Conservation (phyloP, 805 yeast genomes). For the Starmerella kuoi region DNA sequence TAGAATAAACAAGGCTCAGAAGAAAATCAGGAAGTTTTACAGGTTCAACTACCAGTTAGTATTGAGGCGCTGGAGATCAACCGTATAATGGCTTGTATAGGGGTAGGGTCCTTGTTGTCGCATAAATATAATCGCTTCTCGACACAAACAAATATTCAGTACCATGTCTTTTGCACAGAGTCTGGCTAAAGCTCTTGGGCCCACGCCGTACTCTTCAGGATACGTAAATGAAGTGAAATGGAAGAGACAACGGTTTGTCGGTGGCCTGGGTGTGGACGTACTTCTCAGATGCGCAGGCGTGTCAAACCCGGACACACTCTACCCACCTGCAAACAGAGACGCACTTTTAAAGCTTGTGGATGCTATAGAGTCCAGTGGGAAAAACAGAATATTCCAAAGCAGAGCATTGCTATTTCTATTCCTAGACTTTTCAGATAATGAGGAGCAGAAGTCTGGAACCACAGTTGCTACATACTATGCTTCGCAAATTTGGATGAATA, state of each 20-base stretch:
- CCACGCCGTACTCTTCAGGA: constrained; percentile 6
- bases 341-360: constrained; percentile 8
- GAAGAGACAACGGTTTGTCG: constrained; percentile 1
- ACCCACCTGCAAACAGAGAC: constrained; percentile 13
- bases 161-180: constrained; percentile 20
- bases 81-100: no score
- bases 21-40: no score
- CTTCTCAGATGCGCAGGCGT: constrained; percentile 11
- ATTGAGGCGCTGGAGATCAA: no score
- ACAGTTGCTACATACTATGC: constrained; percentile 17
- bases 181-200: constrained; percentile 12
- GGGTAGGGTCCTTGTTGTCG: no score
- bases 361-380: constrained; percentile 2
- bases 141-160: no score
- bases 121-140: no score
- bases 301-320: constrained; percentile 1
- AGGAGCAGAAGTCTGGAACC: neutral
- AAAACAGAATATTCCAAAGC: neutral
- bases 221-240: constrained; percentile 2
- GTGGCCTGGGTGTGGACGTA: constrained; percentile 13
- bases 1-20: no score
- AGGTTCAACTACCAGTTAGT: no score
- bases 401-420: constrained; percentile 15
- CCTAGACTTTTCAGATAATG: constrained; percentile 8
- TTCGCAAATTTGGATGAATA: constrained; percentile 15